Conservation (phyloP, 495 filamentous ascomycete genomes). For the Tuber magnatum region DNA sequence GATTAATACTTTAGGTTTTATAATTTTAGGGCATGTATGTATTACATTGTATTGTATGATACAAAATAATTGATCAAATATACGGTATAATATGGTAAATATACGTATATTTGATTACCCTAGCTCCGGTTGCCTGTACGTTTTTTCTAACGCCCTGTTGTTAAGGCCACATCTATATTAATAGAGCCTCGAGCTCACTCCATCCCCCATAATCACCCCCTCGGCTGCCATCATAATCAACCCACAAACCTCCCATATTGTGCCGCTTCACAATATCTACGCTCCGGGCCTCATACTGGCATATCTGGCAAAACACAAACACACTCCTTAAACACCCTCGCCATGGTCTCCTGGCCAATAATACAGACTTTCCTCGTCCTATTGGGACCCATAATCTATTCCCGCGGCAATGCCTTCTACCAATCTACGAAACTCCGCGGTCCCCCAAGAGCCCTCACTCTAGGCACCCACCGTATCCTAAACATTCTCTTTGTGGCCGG, state of each 20-base stretch:
- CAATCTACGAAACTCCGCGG: constrained; percentile 48
- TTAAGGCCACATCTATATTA: background rate
- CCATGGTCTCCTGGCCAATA: constrained; percentile 33
- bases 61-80: too few relatives aligned
- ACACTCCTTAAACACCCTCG: background rate
- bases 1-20: too few relatives aligned
- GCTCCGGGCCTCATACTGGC: background rate
- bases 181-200: background rate
- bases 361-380: constrained; percentile 72
- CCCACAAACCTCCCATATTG: background rate
- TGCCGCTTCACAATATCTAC: background rate
- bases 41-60: too few relatives aligned
- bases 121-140: too few relatives aligned
- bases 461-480: constrained; percentile 49
- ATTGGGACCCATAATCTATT: constrained; percentile 77
- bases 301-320: background rate
- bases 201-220: background rate
- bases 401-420: constrained; percentile 64
- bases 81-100: too few relatives aligned
- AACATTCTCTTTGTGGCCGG: constrained; percentile 55
- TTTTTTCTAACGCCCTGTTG: too few relatives aligned
- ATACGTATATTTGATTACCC: too few relatives aligned
- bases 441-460: constrained; percentile 56
- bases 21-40: too few relatives aligned
- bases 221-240: background rate